phyloP scores from a whole-genome alignment of 208 protist genomes.

The Trypanosoma rangeli region DNA sequence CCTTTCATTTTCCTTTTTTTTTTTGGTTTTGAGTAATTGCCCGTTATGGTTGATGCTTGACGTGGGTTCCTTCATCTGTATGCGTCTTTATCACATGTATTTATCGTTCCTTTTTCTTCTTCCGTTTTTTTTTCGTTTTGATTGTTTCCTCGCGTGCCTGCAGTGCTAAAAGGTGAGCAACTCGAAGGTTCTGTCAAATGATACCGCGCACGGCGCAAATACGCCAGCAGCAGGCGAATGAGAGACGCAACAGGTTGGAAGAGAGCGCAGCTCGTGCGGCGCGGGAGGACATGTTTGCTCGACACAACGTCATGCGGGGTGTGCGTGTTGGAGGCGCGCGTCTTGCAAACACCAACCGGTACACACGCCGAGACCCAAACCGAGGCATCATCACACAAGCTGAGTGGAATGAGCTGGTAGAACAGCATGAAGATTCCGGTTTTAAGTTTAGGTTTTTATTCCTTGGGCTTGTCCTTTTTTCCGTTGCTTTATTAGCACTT shows the following conservation, averaged over 20 bases:
- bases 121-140: conserved; percentile 7
- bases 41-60: conserved; percentile 1
- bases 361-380: conserved; percentile 56
- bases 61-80: conserved; percentile 5
- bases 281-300: conserved; percentile 38
- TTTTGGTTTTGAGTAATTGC: conserved; percentile 7
- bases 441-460: conserved; percentile 68
- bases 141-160: conserved; percentile 1
- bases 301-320: conserved; percentile 26
- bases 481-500: conserved; percentile 49
- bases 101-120: conserved; percentile 3
- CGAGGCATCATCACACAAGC: conserved; percentile 71
- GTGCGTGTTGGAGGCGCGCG: conserved; percentile 18
- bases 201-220: conserved; percentile 71
- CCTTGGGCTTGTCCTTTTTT: conserved; percentile 45
- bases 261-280: conserved; percentile 53
- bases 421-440: conserved; percentile 74
- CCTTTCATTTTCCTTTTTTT: conserved; percentile 16
- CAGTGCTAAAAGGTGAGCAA: background rate
- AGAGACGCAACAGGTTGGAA: conserved; percentile 48
- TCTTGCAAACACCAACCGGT: conserved; percentile 30
- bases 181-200: conserved; percentile 33
- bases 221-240: conserved; percentile 74
- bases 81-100: conserved; percentile 7
- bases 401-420: conserved; percentile 80